phyloP scores from a whole-genome alignment of 345 rosid genomes.

The Pseudoturritis turrita region DNA sequence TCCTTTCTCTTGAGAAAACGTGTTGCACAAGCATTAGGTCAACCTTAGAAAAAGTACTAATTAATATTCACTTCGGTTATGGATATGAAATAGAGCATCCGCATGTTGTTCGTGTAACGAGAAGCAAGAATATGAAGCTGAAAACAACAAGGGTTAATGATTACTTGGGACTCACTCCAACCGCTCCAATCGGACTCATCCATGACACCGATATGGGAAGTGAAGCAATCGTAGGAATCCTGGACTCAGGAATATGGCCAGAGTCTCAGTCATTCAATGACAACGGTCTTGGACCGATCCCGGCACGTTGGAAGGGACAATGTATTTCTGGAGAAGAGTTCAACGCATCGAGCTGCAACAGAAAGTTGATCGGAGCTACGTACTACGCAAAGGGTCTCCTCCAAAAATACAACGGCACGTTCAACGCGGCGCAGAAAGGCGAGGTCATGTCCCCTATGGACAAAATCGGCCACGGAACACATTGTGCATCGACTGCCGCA shows the following conservation, averaged over 20 bases:
- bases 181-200: constrained; percentile 38
- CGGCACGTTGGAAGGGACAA: constrained; percentile 47
- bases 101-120: constrained; percentile 50
- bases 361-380: constrained; percentile 45
- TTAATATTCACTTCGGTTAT: not conserved
- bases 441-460: constrained; percentile 48
- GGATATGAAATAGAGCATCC: constrained; percentile 40
- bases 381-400: constrained; percentile 38
- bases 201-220: constrained; percentile 58
- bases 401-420: not conserved
- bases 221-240: constrained; percentile 54
- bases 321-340: constrained; percentile 42
- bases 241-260: constrained; percentile 60
- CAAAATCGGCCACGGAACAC: constrained; percentile 56
- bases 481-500: constrained; percentile 59
- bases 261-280: constrained; percentile 41
- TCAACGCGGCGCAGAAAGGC: not conserved
- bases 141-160: constrained; percentile 67
- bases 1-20: not conserved
- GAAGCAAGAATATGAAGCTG: constrained; percentile 47
- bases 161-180: constrained; percentile 51
- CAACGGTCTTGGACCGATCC: constrained; percentile 42
- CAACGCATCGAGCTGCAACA: constrained; percentile 38
- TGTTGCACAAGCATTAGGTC: constrained; percentile 7
- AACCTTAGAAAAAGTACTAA: not conserved